Conservation (phyloP, 2,329 filamentous ascomycete species). For the Epichloe scottii region DNA sequence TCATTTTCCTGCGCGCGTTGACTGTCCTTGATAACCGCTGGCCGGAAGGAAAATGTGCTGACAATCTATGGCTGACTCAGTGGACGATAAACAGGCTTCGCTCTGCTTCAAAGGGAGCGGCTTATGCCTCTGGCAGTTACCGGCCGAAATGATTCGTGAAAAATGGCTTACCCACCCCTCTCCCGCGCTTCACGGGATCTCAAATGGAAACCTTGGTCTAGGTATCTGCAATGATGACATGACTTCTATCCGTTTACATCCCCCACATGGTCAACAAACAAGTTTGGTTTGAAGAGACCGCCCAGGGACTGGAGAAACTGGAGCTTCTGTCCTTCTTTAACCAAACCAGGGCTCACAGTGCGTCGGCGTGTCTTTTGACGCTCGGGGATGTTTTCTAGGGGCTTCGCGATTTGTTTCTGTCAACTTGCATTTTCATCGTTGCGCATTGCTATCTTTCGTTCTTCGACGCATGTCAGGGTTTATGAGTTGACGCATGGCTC, state of each 20-base stretch:
- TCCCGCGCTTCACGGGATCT: constrained; percentile 6
- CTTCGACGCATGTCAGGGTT: constrained; percentile 26
- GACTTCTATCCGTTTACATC: not conserved
- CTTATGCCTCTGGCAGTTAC: constrained; percentile 28
- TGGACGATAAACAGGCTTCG: constrained; percentile 75
- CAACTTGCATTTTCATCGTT: constrained; percentile 15
- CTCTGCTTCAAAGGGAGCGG: constrained; percentile 64
- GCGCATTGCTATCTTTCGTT: constrained; percentile 30
- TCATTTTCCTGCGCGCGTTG: constrained; percentile 68
- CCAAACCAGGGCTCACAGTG: not conserved
- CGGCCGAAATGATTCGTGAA: constrained; percentile 22
- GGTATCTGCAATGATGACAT: not conserved
- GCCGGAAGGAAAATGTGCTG: constrained; percentile 58
- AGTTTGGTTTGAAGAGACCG: not conserved
- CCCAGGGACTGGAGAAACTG: not conserved
- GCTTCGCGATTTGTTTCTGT: constrained; percentile 9
- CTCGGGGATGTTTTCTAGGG: not conserved
- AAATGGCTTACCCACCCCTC: constrained; percentile 4
- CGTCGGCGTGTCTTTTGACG: not conserved
- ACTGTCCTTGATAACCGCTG: constrained; percentile 63
- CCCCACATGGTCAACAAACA: not conserved
- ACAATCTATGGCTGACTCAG: constrained; percentile 70
- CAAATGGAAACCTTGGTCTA: constrained; percentile 3
- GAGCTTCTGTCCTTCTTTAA: not conserved
- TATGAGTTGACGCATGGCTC: constrained; percentile 25